Base-by-base conservation (phyloP, 352 stramenopile genomes). In the Chrysophaeum taylorii region DNA sequence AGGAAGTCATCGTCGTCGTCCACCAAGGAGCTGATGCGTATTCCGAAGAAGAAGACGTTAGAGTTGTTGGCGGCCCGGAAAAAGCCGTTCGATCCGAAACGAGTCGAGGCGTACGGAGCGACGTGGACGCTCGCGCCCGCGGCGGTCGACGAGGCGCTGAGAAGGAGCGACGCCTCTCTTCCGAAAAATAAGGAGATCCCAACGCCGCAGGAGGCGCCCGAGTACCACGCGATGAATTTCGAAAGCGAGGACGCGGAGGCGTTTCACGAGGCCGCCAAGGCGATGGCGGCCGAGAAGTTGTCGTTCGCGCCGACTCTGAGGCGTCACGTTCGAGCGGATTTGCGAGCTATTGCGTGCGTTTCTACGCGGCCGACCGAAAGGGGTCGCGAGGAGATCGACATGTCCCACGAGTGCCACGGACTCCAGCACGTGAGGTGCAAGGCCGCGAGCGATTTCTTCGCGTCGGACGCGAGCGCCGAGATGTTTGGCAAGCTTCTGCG, bases 381-480 rank as follows among this genome's bases (percentile, higher is more conserved):
- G 52, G 67, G 67, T 21, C 21, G 15, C 0, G 31, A 9, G 1
- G 52, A 71, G 67, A 64, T 71, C 35, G 67, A 71, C 48, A 9
- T 36, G 0, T 9, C 5, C 35, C 67, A 71, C 67, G 35, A 43
- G 29, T 7, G 9, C 33, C 60, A 57, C 52, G 67, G 67, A 18
- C 35, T 71, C 18, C 67, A 71, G 25, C 33, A 37, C 33, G 25
- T 71, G 1, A 9, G 25, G 1, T 43, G 53, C 39, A 71, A 71
- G 52, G 27, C 45, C 5, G 35, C 67, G 39, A 37, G 35, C 5
- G 52, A 31, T 15, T 71, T 71, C 67, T n/a, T 66, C 57, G 52
- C 16, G 27, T 39, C 53, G 15, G 43, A 0, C 38, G 25, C 15
- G 5, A 23, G n/a, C 5, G 57, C 38, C 57, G 57, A 23, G 57